Conservation (phyloP, 73 alveolate genomes). For the Tetrahymena borealis region DNA sequence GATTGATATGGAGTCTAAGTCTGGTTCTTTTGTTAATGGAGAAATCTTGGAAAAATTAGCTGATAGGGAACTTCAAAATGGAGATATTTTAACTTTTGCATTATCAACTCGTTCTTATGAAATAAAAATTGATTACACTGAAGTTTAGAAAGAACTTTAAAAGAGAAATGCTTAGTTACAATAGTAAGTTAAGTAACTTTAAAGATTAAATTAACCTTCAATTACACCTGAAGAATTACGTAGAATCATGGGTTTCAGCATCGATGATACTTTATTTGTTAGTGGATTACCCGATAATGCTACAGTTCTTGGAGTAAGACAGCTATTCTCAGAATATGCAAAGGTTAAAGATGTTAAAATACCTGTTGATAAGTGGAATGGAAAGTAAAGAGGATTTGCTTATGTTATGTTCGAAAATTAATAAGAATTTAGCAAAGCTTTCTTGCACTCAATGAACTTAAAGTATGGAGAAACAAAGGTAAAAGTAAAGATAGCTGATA, state of each 20-base stretch:
- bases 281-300: constrained; percentile 53
- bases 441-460: not conserved
- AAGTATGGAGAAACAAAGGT: not conserved
- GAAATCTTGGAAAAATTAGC: constrained; percentile 35
- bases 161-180: constrained; percentile 46
- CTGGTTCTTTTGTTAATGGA: constrained; percentile 57
- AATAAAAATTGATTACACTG: constrained; percentile 52
- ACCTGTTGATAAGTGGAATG: constrained; percentile 56
- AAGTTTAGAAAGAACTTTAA: constrained; percentile 45
- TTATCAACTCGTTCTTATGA: constrained; percentile 52
- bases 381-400: constrained; percentile 58
- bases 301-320: constrained; percentile 38
- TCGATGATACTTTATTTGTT: constrained; percentile 56
- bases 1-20: constrained; percentile 65
- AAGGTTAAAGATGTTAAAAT: constrained; percentile 43
- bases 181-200: constrained; percentile 44
- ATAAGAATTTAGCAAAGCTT: not conserved
- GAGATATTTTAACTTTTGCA: constrained; percentile 54
- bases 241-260: constrained; percentile 43
- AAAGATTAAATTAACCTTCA: constrained; percentile 42
- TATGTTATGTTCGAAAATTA: constrained; percentile 56
- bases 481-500: not conserved
- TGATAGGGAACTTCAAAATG: constrained; percentile 45
- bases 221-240: constrained; percentile 51
- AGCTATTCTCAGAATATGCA: not conserved